Evolutionary conservation across 129 eudicot species (phyloP).

Genomic region (Smallanthus sonchifolius): DNA sequence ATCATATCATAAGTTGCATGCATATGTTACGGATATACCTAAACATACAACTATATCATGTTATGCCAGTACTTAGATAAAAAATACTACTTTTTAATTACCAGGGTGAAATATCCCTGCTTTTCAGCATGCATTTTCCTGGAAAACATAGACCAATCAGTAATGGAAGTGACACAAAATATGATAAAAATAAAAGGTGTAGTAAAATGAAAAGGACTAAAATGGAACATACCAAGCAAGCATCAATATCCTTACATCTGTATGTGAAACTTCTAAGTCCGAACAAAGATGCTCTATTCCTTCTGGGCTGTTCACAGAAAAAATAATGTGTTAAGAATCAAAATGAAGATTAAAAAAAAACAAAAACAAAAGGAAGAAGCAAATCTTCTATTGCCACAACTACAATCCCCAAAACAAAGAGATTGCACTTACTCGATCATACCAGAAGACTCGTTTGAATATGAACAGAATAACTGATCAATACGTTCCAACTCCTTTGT

Average conservation of each 20-base stretch:
- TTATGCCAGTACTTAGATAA: neutral
- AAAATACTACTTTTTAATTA: constrained; percentile 29
- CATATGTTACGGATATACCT: neutral
- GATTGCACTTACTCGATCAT: constrained; percentile 65
- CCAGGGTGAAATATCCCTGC: constrained; percentile 82
- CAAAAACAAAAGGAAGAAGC: neutral
- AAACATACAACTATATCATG: neutral
- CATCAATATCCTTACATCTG: constrained; percentile 78
- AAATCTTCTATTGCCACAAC: neutral
- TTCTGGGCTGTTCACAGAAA: constrained; percentile 58
- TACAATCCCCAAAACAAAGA: neutral
- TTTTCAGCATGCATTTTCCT: constrained; percentile 92
- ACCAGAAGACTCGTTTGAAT: constrained; percentile 47
- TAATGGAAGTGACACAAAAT: constrained; percentile 6
- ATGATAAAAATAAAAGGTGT: neutral
- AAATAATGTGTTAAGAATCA: neutral
- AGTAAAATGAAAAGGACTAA: neutral
- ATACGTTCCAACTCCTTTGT: constrained; percentile 61
- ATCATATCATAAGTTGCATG: constrained; percentile 2
- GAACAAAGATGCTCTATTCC: constrained; percentile 76
- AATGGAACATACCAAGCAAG: constrained; percentile 64
- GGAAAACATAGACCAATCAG: constrained; percentile 11
- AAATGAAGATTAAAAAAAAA: neutral
- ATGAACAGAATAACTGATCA: constrained; percentile 59
- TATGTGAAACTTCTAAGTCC: constrained; percentile 69